Conservation (phyloP, 2,329 filamentous ascomycete species). For the Chalaropsis thielavioides region DNA sequence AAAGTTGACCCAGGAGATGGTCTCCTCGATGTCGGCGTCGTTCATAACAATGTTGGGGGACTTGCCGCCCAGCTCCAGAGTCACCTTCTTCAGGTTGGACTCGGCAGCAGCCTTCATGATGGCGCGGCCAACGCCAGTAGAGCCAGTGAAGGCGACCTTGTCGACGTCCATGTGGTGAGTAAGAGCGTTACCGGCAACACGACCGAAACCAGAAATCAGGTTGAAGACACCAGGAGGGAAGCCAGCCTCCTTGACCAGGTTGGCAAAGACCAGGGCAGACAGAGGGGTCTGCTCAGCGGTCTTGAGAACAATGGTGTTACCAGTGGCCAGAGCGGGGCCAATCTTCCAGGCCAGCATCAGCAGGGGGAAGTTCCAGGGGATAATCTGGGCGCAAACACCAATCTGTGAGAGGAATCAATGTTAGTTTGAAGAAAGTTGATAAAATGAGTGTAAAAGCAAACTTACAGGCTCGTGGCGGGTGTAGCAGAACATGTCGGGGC, state of each 20-base stretch:
- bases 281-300: conserved; percentile 40
- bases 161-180: conserved; percentile 54
- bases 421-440: background rate
- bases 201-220: conserved; percentile 55
- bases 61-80: conserved; percentile 55
- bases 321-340: conserved; percentile 34
- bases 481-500: conserved; percentile 34
- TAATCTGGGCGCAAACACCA: conserved; percentile 41
- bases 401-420: conserved; percentile 20
- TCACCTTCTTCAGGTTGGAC: conserved; percentile 50
- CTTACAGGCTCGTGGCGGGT: conserved; percentile 32
- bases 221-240: conserved; percentile 66
- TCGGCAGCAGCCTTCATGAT: conserved; percentile 59
- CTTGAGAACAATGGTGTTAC: conserved; percentile 39
- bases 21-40: conserved; percentile 49
- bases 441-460: background rate
- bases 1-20: conserved; percentile 37
- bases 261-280: conserved; percentile 26
- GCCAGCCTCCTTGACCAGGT: conserved; percentile 53
- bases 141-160: conserved; percentile 66
- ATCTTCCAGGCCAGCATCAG: conserved; percentile 33
- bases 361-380: conserved; percentile 42
- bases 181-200: conserved; percentile 50
- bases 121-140: conserved; percentile 51
- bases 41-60: conserved; percentile 49